Base-by-base conservation (phyloP, 805 yeast species). In the Diddensiella transvaalensis region DNA sequence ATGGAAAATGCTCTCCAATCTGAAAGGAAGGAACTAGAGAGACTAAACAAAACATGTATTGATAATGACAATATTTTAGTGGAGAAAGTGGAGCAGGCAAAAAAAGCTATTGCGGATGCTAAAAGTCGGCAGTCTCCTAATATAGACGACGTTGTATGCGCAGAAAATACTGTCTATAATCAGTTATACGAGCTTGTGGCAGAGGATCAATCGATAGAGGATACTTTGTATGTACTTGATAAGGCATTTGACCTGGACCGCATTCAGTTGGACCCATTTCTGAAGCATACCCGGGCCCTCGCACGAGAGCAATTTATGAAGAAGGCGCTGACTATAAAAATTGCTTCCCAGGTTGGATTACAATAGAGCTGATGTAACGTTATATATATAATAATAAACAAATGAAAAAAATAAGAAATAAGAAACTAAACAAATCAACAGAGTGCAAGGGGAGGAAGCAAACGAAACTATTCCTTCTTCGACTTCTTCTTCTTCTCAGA, bases 171-270 rank as follows among this genome's bases (percentile, higher is more conserved):
- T 0, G 81, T 75, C 1, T 72, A 75, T 47, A 74, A 77, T 48
- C 95, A 87, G 61, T 59, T 84, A 11, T 83, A 85, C 60, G 76
- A 76, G 18, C 67, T 83, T 1, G 78, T 79, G 0, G 76, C 89
- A 17, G 82, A 79, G 35, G 86, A 85, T 45, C 73, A 75, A 51
- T 86, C 95, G 1, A 74, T 82, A n/a, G 76, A 77, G 24, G 96
- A 90, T 60, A 72, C 90, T 0, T 68, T 80, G 3, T 72, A 76
- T 48, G 72, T 80, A 8, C 68, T 89, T 6, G 76, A 78, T 3
- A 78, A 80, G 18, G 74, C 79, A 3, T 78, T 76, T 50, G 81
- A 76, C 48, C 56, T 66, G 2, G 82, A 79, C 3, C 60, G 67
- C 40, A 58, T 81, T n/a, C 48, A 66, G 3, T 57, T 78, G 19